Evolutionary conservation across 2,329 filamentous ascomycete species (phyloP).

Genomic region (Cytospora schulzeri): DNA sequence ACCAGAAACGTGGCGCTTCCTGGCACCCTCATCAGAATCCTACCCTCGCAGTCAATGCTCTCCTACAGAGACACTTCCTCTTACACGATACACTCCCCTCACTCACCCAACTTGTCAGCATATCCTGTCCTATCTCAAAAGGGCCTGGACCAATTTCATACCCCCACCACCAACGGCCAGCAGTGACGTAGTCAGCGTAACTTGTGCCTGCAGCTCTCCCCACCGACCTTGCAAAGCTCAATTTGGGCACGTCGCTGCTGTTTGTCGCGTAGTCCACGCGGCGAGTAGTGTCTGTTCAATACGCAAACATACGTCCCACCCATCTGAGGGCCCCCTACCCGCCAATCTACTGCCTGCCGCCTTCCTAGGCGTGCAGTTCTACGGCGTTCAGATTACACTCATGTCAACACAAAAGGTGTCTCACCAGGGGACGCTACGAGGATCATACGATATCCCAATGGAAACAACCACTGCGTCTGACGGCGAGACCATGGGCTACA

Average conservation of each 20-base stretch:
- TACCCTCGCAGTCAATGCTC: not conserved
- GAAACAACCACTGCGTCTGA: conserved; percentile 9
- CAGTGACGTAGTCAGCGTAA: conserved; percentile 22
- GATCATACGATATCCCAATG: conserved; percentile 22
- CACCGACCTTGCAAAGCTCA: not conserved
- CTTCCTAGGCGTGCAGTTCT: not conserved
- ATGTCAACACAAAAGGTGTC: conserved; percentile 17
- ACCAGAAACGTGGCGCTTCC: not conserved
- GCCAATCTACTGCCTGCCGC: not conserved
- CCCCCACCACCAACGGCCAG: not conserved
- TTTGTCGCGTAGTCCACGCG: conserved; percentile 12
- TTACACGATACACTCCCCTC: not conserved
- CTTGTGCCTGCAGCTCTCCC: conserved; percentile 5
- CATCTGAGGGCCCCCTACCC: not conserved
- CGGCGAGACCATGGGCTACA: conserved; percentile 9
- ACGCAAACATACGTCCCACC: not conserved
- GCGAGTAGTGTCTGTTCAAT: not conserved
- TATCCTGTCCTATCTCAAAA: not conserved
- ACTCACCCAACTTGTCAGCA: not conserved
- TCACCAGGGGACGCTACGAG: conserved; percentile 18
- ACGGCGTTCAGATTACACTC: not conserved
- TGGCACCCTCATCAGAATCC: not conserved
- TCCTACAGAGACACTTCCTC: not conserved
- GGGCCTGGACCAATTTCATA: not conserved
- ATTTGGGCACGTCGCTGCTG: conserved; percentile 13